A percentile compares a stretch with the other conserved stretches of the same genome.
Conservation (phyloP, 2,329 filamentous ascomycete genomes). For the Pestalotiopsis sp. region DNA sequence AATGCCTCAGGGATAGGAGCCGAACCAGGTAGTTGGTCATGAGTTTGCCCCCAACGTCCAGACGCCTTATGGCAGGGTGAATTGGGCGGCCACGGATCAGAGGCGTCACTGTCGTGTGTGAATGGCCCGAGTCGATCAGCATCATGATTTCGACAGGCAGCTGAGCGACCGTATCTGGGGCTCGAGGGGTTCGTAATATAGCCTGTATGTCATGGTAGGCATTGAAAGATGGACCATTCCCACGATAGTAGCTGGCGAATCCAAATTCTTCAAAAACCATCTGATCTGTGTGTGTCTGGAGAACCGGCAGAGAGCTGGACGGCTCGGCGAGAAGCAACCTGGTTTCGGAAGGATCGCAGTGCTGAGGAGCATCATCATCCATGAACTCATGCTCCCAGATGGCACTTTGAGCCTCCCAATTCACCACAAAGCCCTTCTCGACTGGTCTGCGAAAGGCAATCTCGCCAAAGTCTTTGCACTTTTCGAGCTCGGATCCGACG, state of each 20-base stretch:
- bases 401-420: constrained; percentile 94
- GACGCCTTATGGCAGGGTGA: constrained; percentile 78
- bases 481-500: constrained; percentile 76
- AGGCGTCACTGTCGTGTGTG: constrained; percentile 88
- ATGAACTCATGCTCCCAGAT: constrained; percentile 94
- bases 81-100: constrained; percentile 80
- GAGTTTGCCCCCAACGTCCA: constrained; percentile 91
- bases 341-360: constrained; percentile 79
- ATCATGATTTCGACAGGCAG: constrained; percentile 80
- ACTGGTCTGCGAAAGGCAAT: constrained; percentile 85
- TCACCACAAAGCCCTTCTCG: constrained; percentile 93
- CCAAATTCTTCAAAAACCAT: constrained; percentile 98
- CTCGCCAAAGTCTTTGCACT: constrained; percentile 88
- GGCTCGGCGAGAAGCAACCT: constrained; percentile 84
- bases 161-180: constrained; percentile 43
- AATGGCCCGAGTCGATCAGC: constrained; percentile 89
- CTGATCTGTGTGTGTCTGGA: constrained; percentile 92
- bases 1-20: constrained; percentile 86
- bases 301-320: constrained; percentile 76
- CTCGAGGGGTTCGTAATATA: constrained; percentile 65
- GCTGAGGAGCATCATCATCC: constrained; percentile 65
- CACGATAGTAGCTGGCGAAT: constrained; percentile 83
- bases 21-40: constrained; percentile 92
- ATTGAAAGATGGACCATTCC: constrained; percentile 73
- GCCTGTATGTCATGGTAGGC: constrained; percentile 79